These are phyloP conservation scores for Lathyrus tuberosus DNA, from an alignment of 306 rosid species.

Conservation along the genomic window DNA sequence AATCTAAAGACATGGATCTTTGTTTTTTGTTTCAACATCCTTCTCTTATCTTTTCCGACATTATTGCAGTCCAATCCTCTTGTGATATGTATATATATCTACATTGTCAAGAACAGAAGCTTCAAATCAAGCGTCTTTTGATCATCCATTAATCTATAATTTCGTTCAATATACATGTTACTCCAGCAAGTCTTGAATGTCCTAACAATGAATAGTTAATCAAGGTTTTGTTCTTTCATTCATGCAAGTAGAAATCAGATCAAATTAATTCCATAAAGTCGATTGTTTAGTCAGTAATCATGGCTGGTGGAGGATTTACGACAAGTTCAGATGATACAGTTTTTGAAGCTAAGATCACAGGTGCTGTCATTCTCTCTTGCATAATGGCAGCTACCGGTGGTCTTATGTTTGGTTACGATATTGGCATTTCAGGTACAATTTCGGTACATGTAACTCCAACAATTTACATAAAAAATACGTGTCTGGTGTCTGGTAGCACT, in stretches of 20 bases:
- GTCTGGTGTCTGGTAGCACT: too few species aligned
- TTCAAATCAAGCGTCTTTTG: neutral
- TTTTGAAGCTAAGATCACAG: conserved; percentile 56
- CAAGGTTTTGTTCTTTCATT: neutral
- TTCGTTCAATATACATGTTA: too few species aligned
- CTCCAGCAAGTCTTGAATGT: neutral
- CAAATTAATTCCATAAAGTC: neutral
- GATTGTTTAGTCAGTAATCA: neutral
- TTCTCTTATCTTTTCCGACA: neutral
- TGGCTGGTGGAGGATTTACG: conserved; percentile 50
- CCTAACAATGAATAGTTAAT: neutral
- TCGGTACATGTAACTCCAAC: too few species aligned
- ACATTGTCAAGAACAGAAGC: neutral
- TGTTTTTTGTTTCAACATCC: neutral
- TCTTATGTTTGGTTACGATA: conserved; percentile 70
- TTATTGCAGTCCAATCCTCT: neutral
- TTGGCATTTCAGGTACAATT: conserved; percentile 57
- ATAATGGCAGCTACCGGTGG: conserved; percentile 65
- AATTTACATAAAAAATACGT: too few species aligned
- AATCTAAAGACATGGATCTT: neutral
- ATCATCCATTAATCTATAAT: too few species aligned
- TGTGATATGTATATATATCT: neutral
- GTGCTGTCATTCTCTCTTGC: conserved; percentile 53
- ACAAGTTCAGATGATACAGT: conserved; percentile 13
- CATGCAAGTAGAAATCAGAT: neutral